A percentile compares a stretch with the other conserved stretches of the same genome.
Evolutionary conservation across 2,329 filamentous ascomycete species (phyloP).

Genomic region (Pyrenophora teres): DNA sequence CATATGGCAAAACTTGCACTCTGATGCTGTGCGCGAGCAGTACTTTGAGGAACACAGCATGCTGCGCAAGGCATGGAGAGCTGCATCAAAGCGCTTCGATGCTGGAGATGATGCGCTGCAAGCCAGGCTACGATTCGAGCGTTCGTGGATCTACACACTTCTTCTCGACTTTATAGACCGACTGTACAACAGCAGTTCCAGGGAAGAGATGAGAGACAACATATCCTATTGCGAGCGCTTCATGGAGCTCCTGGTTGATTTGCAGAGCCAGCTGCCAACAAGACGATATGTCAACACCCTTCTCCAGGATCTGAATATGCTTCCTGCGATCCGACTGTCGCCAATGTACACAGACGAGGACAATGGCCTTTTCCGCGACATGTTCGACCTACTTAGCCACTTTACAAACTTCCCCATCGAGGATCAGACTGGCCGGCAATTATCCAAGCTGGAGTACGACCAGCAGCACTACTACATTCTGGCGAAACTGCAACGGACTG

Average conservation of each 20-base stretch:
- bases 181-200: slow-evolving; percentile 60
- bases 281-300: slow-evolving; percentile 90
- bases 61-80: slow-evolving; percentile 88
- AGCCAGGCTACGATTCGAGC: slow-evolving; percentile 82
- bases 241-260: slow-evolving; percentile 83
- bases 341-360: slow-evolving; percentile 75
- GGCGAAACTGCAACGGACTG: slow-evolving; percentile 75
- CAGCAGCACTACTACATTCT: slow-evolving; percentile 77
- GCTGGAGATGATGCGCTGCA: slow-evolving; percentile 80
- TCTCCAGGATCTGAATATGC: slow-evolving; percentile 80
- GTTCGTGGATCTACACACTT: slow-evolving; percentile 89
- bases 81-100: slow-evolving; percentile 83
- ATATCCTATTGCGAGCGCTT: slow-evolving; percentile 90
- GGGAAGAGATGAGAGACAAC: slow-evolving; percentile 59
- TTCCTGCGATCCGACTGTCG: slow-evolving; percentile 78
- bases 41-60: slow-evolving; percentile 74
- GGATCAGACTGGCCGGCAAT: slow-evolving; percentile 82
- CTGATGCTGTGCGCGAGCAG: slow-evolving; percentile 72
- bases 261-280: slow-evolving; percentile 92
- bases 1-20: slow-evolving; percentile 91
- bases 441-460: slow-evolving; percentile 73
- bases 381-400: slow-evolving; percentile 79
- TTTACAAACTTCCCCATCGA: slow-evolving; percentile 89
- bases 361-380: slow-evolving; percentile 78
- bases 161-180: slow-evolving; percentile 79